Evolutionary conservation across 2,329 filamentous ascomycete species (phyloP).

Genomic region (Dactylellina parvicollis): DNA sequence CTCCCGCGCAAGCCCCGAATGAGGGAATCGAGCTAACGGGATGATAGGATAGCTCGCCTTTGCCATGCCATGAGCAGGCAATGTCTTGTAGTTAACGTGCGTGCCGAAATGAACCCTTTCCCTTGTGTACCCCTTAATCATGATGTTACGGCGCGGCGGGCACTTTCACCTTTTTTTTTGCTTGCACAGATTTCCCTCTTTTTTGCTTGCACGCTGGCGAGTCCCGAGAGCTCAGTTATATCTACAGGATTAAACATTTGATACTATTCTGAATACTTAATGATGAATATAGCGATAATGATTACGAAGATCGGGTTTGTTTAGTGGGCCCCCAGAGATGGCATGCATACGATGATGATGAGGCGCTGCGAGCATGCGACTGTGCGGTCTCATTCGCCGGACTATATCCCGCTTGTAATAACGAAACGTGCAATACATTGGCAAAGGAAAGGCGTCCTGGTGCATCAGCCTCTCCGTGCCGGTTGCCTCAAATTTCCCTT

Average conservation of each 20-base stretch:
- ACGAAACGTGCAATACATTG: conserved; percentile 35
- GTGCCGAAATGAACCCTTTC: conserved; percentile 39
- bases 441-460: not conserved
- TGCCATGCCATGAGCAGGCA: conserved; percentile 16
- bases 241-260: no score
- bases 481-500: conserved; percentile 46
- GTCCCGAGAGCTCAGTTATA: conserved; percentile 35
- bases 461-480: conserved; percentile 31
- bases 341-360: conserved; percentile 26
- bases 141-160: conserved; percentile 36
- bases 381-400: conserved; percentile 44
- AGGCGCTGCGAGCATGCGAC: conserved; percentile 17
- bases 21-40: conserved; percentile 28
- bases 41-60: conserved; percentile 45
- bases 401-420: conserved; percentile 39
- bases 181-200: conserved; percentile 21
- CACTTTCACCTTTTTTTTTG: conserved; percentile 39
- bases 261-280: no score
- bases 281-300: no score
- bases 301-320: no score
- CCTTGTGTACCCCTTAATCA: conserved; percentile 52
- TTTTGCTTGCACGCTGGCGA: no score
- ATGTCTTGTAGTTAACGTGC: conserved; percentile 15
- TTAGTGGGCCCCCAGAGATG: not conserved
- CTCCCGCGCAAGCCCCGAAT: conserved; percentile 44